These are phyloP conservation scores for Apiospora sp. DNA, from an alignment of 2,329 filamentous ascomycete species.

Conservation along the genomic window DNA sequence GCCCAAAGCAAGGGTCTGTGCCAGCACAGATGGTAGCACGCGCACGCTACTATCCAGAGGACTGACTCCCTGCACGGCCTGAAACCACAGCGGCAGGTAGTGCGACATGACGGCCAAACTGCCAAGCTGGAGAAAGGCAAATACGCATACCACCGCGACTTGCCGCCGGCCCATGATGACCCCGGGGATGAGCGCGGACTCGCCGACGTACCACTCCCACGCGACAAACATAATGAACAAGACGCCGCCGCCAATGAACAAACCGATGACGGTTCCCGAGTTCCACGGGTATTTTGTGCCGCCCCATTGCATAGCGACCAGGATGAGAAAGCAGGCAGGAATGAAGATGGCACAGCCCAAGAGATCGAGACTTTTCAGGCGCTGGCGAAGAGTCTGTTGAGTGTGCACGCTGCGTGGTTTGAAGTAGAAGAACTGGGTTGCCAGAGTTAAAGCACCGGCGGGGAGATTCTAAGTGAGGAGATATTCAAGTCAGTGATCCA, in stretches of 20 bases:
- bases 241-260: constrained; percentile 49
- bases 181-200: constrained; percentile 43
- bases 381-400: too few species aligned
- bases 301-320: constrained; percentile 46
- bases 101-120: constrained; percentile 46
- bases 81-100: constrained; percentile 61
- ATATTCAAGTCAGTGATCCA: too few species aligned
- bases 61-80: constrained; percentile 50
- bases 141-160: neutral
- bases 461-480: constrained; percentile 32
- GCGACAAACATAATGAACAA: constrained; percentile 38
- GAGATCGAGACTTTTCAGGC: too few species aligned
- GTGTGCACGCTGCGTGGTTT: too few species aligned
- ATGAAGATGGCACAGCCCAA: too few species aligned
- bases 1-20: too few species aligned
- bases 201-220: constrained; percentile 43
- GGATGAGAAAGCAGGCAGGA: constrained; percentile 27
- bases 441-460: too few species aligned
- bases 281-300: constrained; percentile 51
- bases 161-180: constrained; percentile 32
- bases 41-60: constrained; percentile 47
- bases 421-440: too few species aligned
- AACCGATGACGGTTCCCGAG: constrained; percentile 50
- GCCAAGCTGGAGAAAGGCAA: constrained; percentile 42
- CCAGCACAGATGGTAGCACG: too few species aligned